A percentile compares a stretch with the other conserved stretches of the same genome.
phyloP scores from a whole-genome alignment of 2,329 filamentous ascomycete species.

The Hymenoscyphus fraxineus region DNA sequence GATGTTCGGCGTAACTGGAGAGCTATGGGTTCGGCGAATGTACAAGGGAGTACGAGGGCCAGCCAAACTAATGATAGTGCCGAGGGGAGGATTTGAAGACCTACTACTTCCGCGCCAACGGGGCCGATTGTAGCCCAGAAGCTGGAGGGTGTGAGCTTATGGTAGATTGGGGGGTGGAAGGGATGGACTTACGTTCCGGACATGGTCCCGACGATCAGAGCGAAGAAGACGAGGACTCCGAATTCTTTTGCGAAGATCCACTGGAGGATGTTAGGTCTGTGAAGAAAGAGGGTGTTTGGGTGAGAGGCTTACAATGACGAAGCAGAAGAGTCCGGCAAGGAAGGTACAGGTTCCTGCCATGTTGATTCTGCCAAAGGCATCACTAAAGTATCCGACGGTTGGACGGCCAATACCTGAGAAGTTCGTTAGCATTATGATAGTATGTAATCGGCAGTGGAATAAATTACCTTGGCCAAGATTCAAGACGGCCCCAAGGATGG shows the following conservation, averaged over 20 bases:
- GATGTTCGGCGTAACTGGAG: conserved; percentile 48
- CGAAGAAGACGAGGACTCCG: conserved; percentile 67
- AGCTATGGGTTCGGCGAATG: conserved; percentile 60
- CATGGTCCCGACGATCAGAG: conserved; percentile 61
- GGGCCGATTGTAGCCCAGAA: conserved; percentile 69
- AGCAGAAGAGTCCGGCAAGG: conserved; percentile 58
- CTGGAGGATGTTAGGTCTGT: neutral
- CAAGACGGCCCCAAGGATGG: conserved; percentile 68
- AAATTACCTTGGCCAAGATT: conserved; percentile 53
- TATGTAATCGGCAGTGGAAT: neutral
- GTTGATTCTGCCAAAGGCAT: conserved; percentile 68
- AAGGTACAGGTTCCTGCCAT: conserved; percentile 65
- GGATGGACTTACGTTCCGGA: conserved; percentile 50
- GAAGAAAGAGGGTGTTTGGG: neutral
- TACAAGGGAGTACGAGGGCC: conserved; percentile 64
- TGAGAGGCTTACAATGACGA: conserved; percentile 48
- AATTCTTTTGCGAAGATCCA: conserved; percentile 67
- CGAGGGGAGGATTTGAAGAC: conserved; percentile 63
- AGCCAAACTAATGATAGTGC: conserved; percentile 71
- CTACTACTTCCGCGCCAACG: conserved; percentile 70
- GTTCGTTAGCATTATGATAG: neutral
- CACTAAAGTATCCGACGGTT: conserved; percentile 68
- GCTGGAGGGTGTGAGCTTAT: conserved; percentile 4
- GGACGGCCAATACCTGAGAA: conserved; percentile 60
- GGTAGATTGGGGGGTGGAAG: neutral